Evolutionary conservation across 164 flowering plant species (phyloP), one percentile per base, ranked within the genome.

Genomic region (Houttuynia cordata): DNA sequence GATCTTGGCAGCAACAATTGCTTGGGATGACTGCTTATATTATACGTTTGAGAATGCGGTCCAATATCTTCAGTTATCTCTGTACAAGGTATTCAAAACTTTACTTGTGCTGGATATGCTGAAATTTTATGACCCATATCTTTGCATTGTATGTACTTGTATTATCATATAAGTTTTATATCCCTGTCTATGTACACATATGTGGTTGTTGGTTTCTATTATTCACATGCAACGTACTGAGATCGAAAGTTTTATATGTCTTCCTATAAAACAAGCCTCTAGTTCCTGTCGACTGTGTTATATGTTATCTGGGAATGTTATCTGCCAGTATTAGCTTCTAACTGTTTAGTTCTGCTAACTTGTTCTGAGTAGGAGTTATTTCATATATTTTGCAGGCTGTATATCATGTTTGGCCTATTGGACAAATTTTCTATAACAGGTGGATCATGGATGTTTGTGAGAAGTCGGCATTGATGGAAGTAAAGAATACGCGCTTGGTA

Each of bases 1-100:
- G 65, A 67, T 78, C 55, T 69, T 93, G 57, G 70, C 85, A n/a
- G 88, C 80, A 60, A 87, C 90, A 62, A 59, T 93, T 70, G 97
- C 82, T n/a, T 93, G 99, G 99, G 70, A 69, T 78, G 85, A 75
- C 23, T 70, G 72, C 70, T 69, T 69, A 41, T 61, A 52, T 47
- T 69, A 70, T 57, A 55, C 75, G 24, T 83, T 87, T 66, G 74
- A 73, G 62, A 81, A 81, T 55, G 87, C 94, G 8, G 37, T 90
- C 65, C 60, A 56, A 64, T 74, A 78, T 47, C 70, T 66, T 58
- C 85, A 87, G 66, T 71, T 67, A 21, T 78, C 82, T 63, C 68
- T 83, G 45, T 19, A 56, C 62, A 87, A 89, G 96, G 96, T 89
- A 77, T 47, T 25, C 22, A 53, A 56, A 62, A n/a, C n/a, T n/a